phyloP scores from a whole-genome alignment of 768 basidiomycete species.

The Daedalea quercina region DNA sequence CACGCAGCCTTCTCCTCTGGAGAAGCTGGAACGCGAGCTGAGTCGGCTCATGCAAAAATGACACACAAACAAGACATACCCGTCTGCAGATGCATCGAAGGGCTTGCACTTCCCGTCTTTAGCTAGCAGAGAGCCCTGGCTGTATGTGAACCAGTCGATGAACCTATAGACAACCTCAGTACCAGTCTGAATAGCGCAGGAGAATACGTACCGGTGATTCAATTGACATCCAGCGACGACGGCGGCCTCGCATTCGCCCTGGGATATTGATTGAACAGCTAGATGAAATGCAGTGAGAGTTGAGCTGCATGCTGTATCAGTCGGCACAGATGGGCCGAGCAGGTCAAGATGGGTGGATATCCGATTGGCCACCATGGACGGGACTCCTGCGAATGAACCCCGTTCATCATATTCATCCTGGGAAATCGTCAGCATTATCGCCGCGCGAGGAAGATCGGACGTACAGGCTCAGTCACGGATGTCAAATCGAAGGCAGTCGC shows the following conservation, averaged over 20 bases:
- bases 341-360: constrained; percentile 36
- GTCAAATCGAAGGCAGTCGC: constrained; percentile 14
- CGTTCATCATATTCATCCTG: constrained; percentile 29
- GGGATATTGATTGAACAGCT: constrained; percentile 36
- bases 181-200: background rate
- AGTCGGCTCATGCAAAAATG: constrained; percentile 1
- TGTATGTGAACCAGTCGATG: constrained; percentile 31
- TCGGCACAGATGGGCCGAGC: constrained; percentile 42
- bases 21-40: constrained; percentile 25
- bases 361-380: constrained; percentile 33
- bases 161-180: constrained; percentile 18
- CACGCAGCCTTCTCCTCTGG: constrained; percentile 31
- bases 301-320: constrained; percentile 48
- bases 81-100: constrained; percentile 37
- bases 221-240: constrained; percentile 39
- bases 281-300: constrained; percentile 40
- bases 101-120: constrained; percentile 38
- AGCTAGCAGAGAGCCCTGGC: constrained; percentile 31
- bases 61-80: constrained; percentile 22
- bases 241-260: constrained; percentile 42
- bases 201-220: constrained; percentile 29
- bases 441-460: background rate
- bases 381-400: constrained; percentile 28
- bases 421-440: background rate
- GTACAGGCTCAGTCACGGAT: background rate